These are phyloP conservation scores for Gloeophyllum trabeum DNA, from an alignment of 768 basidiomycete species.

Conservation along the genomic window DNA sequence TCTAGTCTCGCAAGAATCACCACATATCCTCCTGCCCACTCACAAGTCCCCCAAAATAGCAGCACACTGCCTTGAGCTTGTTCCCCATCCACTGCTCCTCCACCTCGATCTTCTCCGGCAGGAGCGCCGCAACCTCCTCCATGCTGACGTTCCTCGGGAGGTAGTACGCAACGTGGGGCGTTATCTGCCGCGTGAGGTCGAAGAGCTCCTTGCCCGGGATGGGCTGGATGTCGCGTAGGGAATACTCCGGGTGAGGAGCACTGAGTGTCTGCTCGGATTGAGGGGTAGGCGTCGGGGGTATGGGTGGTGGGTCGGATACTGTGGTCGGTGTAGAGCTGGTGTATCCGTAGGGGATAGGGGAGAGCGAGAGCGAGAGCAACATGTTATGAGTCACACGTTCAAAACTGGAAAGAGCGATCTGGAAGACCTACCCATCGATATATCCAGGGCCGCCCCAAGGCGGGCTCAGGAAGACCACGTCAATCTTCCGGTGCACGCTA, in stretches of 20 bases:
- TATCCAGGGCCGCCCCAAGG: constrained; percentile 92
- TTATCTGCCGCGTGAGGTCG: constrained; percentile 54
- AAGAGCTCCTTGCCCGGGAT: constrained; percentile 81
- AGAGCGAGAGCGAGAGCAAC: too few species aligned
- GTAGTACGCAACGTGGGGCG: constrained; percentile 80
- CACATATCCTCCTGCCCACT: constrained; percentile 57
- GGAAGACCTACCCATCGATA: constrained; percentile 23
- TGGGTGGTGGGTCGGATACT: neutral
- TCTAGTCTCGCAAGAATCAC: too few species aligned
- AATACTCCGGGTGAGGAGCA: constrained; percentile 41
- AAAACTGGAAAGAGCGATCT: constrained; percentile 3
- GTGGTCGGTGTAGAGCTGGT: constrained; percentile 5
- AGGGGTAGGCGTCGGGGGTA: constrained; percentile 1
- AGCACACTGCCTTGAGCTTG: constrained; percentile 89
- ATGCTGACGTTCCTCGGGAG: constrained; percentile 76
- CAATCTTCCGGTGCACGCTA: constrained; percentile 40
- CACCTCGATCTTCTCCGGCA: constrained; percentile 50
- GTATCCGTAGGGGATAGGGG: too few species aligned
- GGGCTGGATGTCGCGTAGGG: constrained; percentile 63
- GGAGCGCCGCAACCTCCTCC: constrained; percentile 54
- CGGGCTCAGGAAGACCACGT: constrained; percentile 88
- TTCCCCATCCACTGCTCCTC: constrained; percentile 96
- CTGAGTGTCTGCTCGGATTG: constrained; percentile 8
- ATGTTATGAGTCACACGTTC: constrained; percentile 7
- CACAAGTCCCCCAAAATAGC: constrained; percentile 84